Evolutionary conservation across 345 rosid species (phyloP).

Genomic region (Bruguiera gymnorhiza): DNA sequence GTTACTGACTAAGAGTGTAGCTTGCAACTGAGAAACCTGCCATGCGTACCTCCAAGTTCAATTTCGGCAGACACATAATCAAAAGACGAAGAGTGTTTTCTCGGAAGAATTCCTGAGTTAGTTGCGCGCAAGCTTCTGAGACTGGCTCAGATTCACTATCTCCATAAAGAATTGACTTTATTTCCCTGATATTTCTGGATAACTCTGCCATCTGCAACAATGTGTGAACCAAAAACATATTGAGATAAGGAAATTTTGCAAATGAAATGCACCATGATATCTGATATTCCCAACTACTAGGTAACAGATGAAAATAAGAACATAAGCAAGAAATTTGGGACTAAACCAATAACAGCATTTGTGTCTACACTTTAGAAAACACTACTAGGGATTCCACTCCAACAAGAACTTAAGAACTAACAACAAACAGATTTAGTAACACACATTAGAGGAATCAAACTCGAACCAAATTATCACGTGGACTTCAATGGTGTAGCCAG

Average conservation of each 20-base stretch:
- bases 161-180: slow-evolving; percentile 88
- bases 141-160: slow-evolving; percentile 96
- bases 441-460: too few relatives aligned
- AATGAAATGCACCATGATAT: not conserved
- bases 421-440: too few relatives aligned
- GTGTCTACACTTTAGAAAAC: too few relatives aligned
- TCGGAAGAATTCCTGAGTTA: slow-evolving; percentile 92
- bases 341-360: too few relatives aligned
- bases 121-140: slow-evolving; percentile 79
- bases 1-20: not conserved
- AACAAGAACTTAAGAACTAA: too few relatives aligned
- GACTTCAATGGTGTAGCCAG: too few relatives aligned
- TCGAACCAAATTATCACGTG: too few relatives aligned
- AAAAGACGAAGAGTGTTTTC: slow-evolving; percentile 75
- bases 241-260: not conserved
- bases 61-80: slow-evolving; percentile 70
- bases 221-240: not conserved
- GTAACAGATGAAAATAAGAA: not conserved
- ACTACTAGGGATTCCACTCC: too few relatives aligned
- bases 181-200: slow-evolving; percentile 67
- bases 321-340: not conserved
- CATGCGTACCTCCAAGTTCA: slow-evolving; percentile 75
- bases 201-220: slow-evolving; percentile 73
- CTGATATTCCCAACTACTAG: not conserved
- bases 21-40: not conserved